These are phyloP conservation scores for Lecanicillium sp. DNA, from an alignment of 2,329 filamentous ascomycete species.

Conservation along the genomic window DNA sequence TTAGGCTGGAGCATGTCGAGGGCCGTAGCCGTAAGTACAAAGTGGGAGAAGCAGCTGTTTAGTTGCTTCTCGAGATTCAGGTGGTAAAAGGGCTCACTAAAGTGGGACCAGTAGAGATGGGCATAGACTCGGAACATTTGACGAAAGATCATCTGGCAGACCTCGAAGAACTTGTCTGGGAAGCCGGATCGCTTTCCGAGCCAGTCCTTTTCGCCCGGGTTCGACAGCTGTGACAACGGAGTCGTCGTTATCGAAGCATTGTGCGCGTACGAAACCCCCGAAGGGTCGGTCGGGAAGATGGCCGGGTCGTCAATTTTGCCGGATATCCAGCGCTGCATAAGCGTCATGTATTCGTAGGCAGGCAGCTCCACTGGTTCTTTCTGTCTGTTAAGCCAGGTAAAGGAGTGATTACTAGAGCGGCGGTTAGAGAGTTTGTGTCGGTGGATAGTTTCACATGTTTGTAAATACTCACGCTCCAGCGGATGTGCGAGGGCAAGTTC, in stretches of 20 bases:
- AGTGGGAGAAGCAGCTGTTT: slow-evolving; percentile 84
- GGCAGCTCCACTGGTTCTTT: slow-evolving; percentile 86
- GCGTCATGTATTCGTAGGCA: slow-evolving; percentile 85
- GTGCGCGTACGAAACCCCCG: slow-evolving; percentile 57
- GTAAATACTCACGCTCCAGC: slow-evolving; percentile 71
- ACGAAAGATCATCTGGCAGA: slow-evolving; percentile 89
- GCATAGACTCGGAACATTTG: slow-evolving; percentile 99
- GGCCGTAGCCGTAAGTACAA: slow-evolving; percentile 70
- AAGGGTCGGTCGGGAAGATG: slow-evolving; percentile 83
- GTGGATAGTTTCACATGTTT: too few relatives aligned
- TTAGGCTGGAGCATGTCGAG: slow-evolving; percentile 79
- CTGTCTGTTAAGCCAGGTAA: slow-evolving; percentile 89
- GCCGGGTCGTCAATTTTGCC: slow-evolving; percentile 86
- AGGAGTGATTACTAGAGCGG: slow-evolving; percentile 67
- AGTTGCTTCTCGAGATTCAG: slow-evolving; percentile 72
- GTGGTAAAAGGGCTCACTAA: slow-evolving; percentile 74
- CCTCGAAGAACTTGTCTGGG: slow-evolving; percentile 78
- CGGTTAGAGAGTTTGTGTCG: too few relatives aligned
- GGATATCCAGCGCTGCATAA: slow-evolving; percentile 95
- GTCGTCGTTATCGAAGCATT: slow-evolving; percentile 51
- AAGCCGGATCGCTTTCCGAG: slow-evolving; percentile 90
- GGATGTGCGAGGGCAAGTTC: slow-evolving; percentile 84
- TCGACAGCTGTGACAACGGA: slow-evolving; percentile 55
- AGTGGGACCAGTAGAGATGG: slow-evolving; percentile 97
- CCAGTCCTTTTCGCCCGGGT: slow-evolving; percentile 60